A percentile compares a stretch with the other conserved stretches of the same genome.
phyloP scores from a whole-genome alignment of 192 early-diverging fungal genomes.

The Powellomyces hirtus region DNA sequence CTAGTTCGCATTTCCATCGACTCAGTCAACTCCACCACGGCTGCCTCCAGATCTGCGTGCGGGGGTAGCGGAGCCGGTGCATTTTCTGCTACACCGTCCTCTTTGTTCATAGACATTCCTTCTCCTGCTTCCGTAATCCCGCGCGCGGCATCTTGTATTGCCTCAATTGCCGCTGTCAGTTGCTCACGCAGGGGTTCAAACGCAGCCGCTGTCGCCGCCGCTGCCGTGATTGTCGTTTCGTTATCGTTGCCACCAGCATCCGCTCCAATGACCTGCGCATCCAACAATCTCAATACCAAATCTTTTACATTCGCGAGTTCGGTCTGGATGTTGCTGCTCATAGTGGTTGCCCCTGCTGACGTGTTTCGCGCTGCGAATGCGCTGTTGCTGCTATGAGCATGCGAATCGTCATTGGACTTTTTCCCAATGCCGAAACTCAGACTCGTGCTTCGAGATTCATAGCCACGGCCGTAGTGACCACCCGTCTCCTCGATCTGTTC shows the following conservation, averaged over 20 bases:
- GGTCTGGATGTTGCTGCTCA: not conserved
- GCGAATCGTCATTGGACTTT: too few relatives aligned
- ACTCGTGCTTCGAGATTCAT: too few relatives aligned
- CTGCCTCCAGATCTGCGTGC: constrained; percentile 25
- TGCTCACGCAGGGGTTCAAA: not conserved
- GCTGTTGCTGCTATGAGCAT: too few relatives aligned
- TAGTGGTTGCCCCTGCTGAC: too few relatives aligned
- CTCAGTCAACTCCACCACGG: constrained; percentile 36
- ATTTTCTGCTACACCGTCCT: not conserved
- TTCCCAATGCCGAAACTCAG: too few relatives aligned
- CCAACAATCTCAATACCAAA: constrained; percentile 2
- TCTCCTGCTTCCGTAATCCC: not conserved
- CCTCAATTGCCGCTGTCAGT: not conserved
- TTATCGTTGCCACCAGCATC: too few relatives aligned
- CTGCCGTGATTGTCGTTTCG: not conserved
- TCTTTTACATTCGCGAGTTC: constrained; percentile 13
- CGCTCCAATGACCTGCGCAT: not conserved
- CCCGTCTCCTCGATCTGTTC: not conserved
- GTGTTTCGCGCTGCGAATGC: too few relatives aligned
- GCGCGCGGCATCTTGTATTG: not conserved
- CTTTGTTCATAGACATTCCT: not conserved
- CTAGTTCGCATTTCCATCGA: constrained; percentile 47
- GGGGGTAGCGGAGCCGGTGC: not conserved
- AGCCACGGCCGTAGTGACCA: not conserved
- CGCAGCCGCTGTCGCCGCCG: not conserved